Conservation (phyloP, 2,329 filamentous ascomycete genomes). For the Myrmaecium sp. region DNA sequence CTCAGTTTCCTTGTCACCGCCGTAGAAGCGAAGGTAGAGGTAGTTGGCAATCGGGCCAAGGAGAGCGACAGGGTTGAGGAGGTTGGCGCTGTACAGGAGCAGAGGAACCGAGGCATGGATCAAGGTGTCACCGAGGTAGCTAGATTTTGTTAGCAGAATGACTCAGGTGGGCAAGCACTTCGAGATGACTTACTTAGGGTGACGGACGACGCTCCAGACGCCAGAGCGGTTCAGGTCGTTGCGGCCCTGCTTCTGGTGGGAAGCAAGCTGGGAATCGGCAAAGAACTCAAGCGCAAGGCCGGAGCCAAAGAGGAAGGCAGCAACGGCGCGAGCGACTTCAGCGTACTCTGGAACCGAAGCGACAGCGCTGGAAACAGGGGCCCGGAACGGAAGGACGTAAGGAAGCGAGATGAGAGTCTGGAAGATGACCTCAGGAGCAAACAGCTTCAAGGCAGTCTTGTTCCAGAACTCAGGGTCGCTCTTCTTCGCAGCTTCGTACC, state of each 20-base stretch:
- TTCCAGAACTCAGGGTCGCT: slow-evolving; percentile 39
- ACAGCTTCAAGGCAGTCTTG: slow-evolving; percentile 35
- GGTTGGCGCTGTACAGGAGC: slow-evolving; percentile 36
- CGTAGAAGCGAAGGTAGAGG: slow-evolving; percentile 37
- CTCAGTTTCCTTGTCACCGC: slow-evolving; percentile 40
- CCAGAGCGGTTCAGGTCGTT: slow-evolving; percentile 34
- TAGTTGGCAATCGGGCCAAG: slow-evolving; percentile 43
- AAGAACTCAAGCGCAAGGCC: slow-evolving; percentile 39
- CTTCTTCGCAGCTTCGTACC: slow-evolving; percentile 40
- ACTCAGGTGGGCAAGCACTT: too few relatives aligned
- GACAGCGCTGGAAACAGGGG: slow-evolving; percentile 8
- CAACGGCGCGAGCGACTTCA: slow-evolving; percentile 22
- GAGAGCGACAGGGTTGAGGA: slow-evolving; percentile 37
- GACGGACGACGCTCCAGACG: slow-evolving; percentile 44
- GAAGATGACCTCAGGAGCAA: slow-evolving; percentile 40
- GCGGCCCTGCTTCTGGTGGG: slow-evolving; percentile 28
- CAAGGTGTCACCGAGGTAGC: slow-evolving; percentile 44
- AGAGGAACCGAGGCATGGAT: slow-evolving; percentile 43
- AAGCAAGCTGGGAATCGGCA: slow-evolving; percentile 39
- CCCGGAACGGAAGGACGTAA: slow-evolving; percentile 38
- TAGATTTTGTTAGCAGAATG: slow-evolving; percentile 10
- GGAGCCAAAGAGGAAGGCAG: slow-evolving; percentile 38
- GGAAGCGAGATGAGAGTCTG: slow-evolving; percentile 40
- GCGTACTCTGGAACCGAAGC: slow-evolving; percentile 12
- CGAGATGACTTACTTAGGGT: slow-evolving; percentile 41